Conservation (phyloP, 805 yeast species). For the Wickerhamomyces chaumierensis region DNA sequence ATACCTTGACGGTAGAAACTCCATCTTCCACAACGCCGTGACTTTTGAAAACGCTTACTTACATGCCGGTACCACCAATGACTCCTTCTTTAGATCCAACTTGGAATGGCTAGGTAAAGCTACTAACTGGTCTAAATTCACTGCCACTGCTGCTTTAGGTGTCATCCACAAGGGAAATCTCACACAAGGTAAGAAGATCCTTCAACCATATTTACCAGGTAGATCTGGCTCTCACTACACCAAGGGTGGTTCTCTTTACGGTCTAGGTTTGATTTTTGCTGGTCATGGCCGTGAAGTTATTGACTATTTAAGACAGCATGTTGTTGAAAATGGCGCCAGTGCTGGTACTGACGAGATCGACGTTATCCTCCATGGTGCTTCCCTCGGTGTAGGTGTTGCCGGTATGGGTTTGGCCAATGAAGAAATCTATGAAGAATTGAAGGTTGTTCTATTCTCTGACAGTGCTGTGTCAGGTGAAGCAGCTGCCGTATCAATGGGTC, state of each 20-base stretch:
- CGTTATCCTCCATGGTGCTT: slow-evolving; percentile 88
- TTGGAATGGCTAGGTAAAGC: slow-evolving; percentile 96
- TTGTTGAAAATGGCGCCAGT: slow-evolving; percentile 49
- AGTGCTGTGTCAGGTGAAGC: slow-evolving; percentile 94
- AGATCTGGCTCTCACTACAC: slow-evolving; percentile 63
- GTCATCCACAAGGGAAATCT: slow-evolving; percentile 93
- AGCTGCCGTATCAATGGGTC: slow-evolving; percentile 93
- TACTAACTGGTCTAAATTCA: slow-evolving; percentile 95
- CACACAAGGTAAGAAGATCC: slow-evolving; percentile 76
- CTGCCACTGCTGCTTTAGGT: slow-evolving; percentile 96
- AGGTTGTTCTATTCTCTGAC: slow-evolving; percentile 76
- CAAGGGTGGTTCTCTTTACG: slow-evolving; percentile 92
- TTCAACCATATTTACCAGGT: slow-evolving; percentile 88
- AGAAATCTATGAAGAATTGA: slow-evolving; percentile 68
- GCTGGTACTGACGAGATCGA: slow-evolving; percentile 66
- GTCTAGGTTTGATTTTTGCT: slow-evolving; percentile 87
- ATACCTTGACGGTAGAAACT: slow-evolving; percentile 79
- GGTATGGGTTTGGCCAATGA: slow-evolving; percentile 85
- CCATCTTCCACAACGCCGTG: slow-evolving; percentile 91
- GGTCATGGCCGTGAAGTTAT: slow-evolving; percentile 90
- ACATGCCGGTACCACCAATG: slow-evolving; percentile 95
- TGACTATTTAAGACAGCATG: slow-evolving; percentile 61
- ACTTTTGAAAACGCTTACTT: slow-evolving; percentile 90
- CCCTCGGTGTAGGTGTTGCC: slow-evolving; percentile 90
- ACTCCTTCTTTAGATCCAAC: slow-evolving; percentile 80